Evolutionary conservation across 805 yeast genomes (phyloP).

Genomic region (Starmerella bombicola): DNA sequence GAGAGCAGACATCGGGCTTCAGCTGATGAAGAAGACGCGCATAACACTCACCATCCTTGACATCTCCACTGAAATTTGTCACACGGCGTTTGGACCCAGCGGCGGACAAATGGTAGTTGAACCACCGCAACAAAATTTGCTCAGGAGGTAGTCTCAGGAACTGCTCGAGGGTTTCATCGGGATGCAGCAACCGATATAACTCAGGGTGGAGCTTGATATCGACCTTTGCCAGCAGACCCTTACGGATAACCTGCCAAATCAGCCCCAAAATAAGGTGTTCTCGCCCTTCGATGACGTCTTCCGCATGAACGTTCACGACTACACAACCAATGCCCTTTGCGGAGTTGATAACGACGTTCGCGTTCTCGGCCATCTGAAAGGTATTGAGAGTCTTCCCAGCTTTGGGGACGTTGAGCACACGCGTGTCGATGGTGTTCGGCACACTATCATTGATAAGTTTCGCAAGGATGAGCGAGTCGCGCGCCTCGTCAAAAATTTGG

Average conservation of each 20-base stretch:
- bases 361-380: conserved; percentile 92
- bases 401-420: conserved; percentile 85
- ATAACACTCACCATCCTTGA: conserved; percentile 89
- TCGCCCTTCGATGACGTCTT: conserved; percentile 91
- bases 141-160: conserved; percentile 95
- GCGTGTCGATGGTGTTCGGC: conserved; percentile 94
- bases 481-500: conserved; percentile 92
- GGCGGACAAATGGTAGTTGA: conserved; percentile 87
- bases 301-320: conserved; percentile 94
- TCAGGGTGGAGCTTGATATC: conserved; percentile 96
- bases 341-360: conserved; percentile 93
- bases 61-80: conserved; percentile 72
- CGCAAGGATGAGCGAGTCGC: conserved; percentile 86
- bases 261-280: conserved; percentile 91
- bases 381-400: conserved; percentile 71
- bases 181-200: conserved; percentile 83
- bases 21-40: conserved; percentile 81
- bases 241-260: conserved; percentile 96
- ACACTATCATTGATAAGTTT: conserved; percentile 94
- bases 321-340: conserved; percentile 99
- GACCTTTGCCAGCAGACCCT: conserved; percentile 87
- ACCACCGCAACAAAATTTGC: conserved; percentile 92
- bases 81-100: conserved; percentile 86
- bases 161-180: conserved; percentile 94
- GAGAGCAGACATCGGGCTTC: conserved; percentile 70